Base-by-base conservation (phyloP, 163 green algal genomes). In the Coccomyxa subellipsoidea region DNA sequence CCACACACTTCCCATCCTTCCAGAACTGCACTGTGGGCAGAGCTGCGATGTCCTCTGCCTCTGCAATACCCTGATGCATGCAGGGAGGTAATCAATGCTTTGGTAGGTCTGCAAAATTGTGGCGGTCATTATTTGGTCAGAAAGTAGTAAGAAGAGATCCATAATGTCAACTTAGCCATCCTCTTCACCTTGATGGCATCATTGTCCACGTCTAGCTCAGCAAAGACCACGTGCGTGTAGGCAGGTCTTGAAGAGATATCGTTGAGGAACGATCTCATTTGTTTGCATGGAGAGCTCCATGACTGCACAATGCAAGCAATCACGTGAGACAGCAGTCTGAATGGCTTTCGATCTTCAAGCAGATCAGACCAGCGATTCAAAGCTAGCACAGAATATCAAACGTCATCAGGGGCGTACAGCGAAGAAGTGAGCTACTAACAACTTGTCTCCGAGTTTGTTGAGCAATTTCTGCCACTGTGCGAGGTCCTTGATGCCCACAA, bases 151-250 rank as follows among this genome's bases (percentile, higher is more conserved):
- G n/a, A n/a, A n/a, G n/a, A n/a, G n/a, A n/a, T n/a, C n/a, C n/a
- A n/a, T n/a, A n/a, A n/a, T n/a, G n/a, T n/a, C n/a, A 69, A n/a
- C 15, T 47, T 39, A 2, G 40, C 27, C 23, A 54, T 21, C 18
- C n/a, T 38, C 10, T 54, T 69, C 32, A 86, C 82, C 69, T 70
- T 27, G 32, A 83, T 76, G n/a, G 34, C 40, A 27, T 76, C 39
- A 54, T 79, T 54, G 25, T 77, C 72, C 25, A 81, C 54, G 54
- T 86, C 78, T n/a, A 84, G 18, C 59, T 86, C 83, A 10, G n/a
- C 78, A 84, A 86, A 84, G 29, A 78, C 39, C 1, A 83, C 77
- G 54, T 83, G 76, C 15, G 39, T 81, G 38, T 78, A 82, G n/a
- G 82, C 38, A 10, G 36, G 32, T 38, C 54, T 71, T 40, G 35